These are phyloP conservation scores for Colletotrichum sp. DNA, from an alignment of 2,329 filamentous ascomycete genomes.

Conservation along the genomic window DNA sequence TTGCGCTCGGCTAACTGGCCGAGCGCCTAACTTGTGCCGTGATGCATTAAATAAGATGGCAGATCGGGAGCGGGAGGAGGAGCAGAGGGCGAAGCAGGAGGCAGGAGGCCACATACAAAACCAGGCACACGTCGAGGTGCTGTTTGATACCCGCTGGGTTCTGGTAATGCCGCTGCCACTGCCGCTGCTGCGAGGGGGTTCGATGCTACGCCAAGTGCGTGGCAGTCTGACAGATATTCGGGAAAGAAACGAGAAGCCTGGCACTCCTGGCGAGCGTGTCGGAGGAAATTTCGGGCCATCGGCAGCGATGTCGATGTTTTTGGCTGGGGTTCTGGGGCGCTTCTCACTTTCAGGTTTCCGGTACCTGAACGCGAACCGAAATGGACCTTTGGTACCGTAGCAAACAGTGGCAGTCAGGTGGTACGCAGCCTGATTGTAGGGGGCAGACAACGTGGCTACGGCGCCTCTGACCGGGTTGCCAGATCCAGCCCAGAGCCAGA, in stretches of 20 bases:
- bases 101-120: background rate
- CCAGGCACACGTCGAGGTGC: background rate
- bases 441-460: background rate
- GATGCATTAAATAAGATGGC: background rate
- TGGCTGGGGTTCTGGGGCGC: background rate
- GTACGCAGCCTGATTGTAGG: background rate
- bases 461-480: background rate
- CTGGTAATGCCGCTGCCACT: background rate
- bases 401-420: background rate
- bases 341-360: background rate
- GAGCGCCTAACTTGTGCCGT: background rate
- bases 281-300: slow-evolving; percentile 19
- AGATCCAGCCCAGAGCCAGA: background rate
- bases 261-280: slow-evolving; percentile 2
- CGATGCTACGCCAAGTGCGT: slow-evolving; percentile 4
- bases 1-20: slow-evolving; percentile 1
- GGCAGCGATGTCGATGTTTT: slow-evolving; percentile 7
- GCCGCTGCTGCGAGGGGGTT: background rate
- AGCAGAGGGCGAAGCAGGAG: background rate
- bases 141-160: background rate
- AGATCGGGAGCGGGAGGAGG: background rate
- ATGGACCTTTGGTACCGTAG: background rate
- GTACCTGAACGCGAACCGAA: background rate
- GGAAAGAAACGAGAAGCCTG: background rate
- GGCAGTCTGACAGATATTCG: background rate